Percentiles rank a stretch among this genome's conserved stretches.
These are phyloP conservation scores for Magnusiomyces sp. DNA, from an alignment of 1,139 yeast genomes.

Conservation along the genomic window DNA sequence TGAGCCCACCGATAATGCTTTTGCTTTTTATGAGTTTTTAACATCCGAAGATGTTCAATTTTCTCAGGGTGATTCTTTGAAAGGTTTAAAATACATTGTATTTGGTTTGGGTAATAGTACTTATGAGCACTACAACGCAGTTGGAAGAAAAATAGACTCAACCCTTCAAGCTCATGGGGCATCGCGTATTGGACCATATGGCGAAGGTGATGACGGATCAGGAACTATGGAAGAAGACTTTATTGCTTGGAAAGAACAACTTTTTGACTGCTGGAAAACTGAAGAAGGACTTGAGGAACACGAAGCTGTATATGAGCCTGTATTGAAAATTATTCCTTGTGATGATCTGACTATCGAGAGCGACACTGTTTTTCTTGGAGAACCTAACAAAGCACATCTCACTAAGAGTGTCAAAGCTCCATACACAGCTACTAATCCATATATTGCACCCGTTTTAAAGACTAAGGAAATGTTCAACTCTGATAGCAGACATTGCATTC, in stretches of 20 bases:
- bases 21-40: conserved; percentile 48
- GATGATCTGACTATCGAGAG: conserved; percentile 31
- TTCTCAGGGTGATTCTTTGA: conserved; percentile 42
- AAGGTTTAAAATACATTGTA: conserved; percentile 58
- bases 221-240: conserved; percentile 96
- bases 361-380: conserved; percentile 66
- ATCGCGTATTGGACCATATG: conserved; percentile 57
- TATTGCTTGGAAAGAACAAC: conserved; percentile 80
- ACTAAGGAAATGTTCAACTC: conserved; percentile 67
- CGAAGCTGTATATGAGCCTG: conserved; percentile 70
- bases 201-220: conserved; percentile 91
- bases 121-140: conserved; percentile 81
- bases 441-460: conserved; percentile 54
- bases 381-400: conserved; percentile 64
- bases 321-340: conserved; percentile 40
- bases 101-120: conserved; percentile 93
- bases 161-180: conserved; percentile 59
- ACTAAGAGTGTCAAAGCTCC: conserved; percentile 57
- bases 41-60: conserved; percentile 30
- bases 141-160: conserved; percentile 54
- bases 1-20: conserved; percentile 93
- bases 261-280: conserved; percentile 59
- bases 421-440: conserved; percentile 77
- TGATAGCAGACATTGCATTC: conserved; percentile 70
- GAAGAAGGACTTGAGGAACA: conserved; percentile 63